Conservation (phyloP, 495 filamentous ascomycete genomes). For the Tuber umbilicatum region DNA sequence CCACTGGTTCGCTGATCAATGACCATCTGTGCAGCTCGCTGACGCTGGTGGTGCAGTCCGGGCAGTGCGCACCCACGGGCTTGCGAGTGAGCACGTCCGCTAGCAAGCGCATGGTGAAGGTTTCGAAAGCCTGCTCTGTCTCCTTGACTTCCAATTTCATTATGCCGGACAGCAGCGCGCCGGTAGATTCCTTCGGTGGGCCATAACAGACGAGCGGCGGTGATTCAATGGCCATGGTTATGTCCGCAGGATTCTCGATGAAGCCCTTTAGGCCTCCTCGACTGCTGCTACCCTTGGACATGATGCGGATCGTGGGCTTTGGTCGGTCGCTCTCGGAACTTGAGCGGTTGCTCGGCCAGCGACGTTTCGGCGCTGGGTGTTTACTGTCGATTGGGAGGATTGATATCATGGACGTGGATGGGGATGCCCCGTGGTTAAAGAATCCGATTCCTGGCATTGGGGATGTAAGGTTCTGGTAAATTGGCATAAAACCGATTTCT, state of each 20-base stretch:
- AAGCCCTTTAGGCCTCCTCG: constrained; percentile 11
- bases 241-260: constrained; percentile 10
- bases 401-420: constrained; percentile 26
- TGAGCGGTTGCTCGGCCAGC: constrained; percentile 22
- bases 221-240: constrained; percentile 71
- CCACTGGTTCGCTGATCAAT: constrained; percentile 62
- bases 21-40: constrained; percentile 72
- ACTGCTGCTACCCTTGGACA: constrained; percentile 11
- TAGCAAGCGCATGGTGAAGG: constrained; percentile 61
- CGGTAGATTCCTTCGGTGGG: constrained; percentile 63
- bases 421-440: constrained; percentile 1
- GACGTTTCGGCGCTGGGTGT: constrained; percentile 18
- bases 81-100: constrained; percentile 65
- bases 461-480: constrained; percentile 31
- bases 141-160: constrained; percentile 62
- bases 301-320: constrained; percentile 20
- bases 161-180: constrained; percentile 81
- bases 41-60: constrained; percentile 60
- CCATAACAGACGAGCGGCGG: constrained; percentile 84
- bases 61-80: constrained; percentile 70
- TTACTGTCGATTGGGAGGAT: constrained; percentile 22
- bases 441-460: constrained; percentile 11
- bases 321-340: constrained; percentile 25
- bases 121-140: constrained; percentile 55
- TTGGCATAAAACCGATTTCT: constrained; percentile 25